Conservation (phyloP, 768 basidiomycete genomes). For the Daedalea quercina region DNA sequence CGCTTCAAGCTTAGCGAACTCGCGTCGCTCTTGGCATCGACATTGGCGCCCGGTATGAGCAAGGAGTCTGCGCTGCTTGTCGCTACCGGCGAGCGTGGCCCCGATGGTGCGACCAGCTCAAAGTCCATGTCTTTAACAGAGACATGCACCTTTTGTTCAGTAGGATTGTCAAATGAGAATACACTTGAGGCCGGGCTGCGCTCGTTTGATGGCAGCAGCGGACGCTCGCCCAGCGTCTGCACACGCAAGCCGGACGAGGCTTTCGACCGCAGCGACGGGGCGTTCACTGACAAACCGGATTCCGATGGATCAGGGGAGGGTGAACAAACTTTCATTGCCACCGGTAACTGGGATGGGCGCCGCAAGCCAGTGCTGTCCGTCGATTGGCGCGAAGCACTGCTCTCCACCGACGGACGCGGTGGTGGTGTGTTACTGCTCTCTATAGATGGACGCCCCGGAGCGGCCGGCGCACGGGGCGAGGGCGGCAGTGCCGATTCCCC, state of each 20-base stretch:
- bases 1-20: slow-evolving; percentile 5
- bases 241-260: slow-evolving; percentile 58
- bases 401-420: neutral
- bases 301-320: slow-evolving; percentile 28
- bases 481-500: neutral
- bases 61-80: slow-evolving; percentile 12
- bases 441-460: slow-evolving; percentile 10
- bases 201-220: slow-evolving; percentile 23
- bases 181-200: slow-evolving; percentile 11
- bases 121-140: slow-evolving; percentile 82
- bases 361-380: neutral
- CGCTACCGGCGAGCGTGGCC: slow-evolving; percentile 25
- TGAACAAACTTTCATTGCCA: slow-evolving; percentile 21
- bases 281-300: slow-evolving; percentile 32
- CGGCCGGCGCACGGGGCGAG: slow-evolving; percentile 9
- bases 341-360: neutral
- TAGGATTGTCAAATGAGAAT: slow-evolving; percentile 21
- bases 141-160: slow-evolving; percentile 44
- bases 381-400: neutral
- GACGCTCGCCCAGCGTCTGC: slow-evolving; percentile 20
- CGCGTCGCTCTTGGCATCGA: slow-evolving; percentile 14
- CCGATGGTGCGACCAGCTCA: slow-evolving; percentile 62
- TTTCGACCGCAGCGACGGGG: slow-evolving; percentile 42
- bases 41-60: slow-evolving; percentile 1
- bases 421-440: slow-evolving; percentile 20